Percentiles rank a stretch among this genome's conserved stretches.
Evolutionary conservation across 192 early-diverging fungal species (phyloP).

Genomic region (Entomortierella chlamydospora): DNA sequence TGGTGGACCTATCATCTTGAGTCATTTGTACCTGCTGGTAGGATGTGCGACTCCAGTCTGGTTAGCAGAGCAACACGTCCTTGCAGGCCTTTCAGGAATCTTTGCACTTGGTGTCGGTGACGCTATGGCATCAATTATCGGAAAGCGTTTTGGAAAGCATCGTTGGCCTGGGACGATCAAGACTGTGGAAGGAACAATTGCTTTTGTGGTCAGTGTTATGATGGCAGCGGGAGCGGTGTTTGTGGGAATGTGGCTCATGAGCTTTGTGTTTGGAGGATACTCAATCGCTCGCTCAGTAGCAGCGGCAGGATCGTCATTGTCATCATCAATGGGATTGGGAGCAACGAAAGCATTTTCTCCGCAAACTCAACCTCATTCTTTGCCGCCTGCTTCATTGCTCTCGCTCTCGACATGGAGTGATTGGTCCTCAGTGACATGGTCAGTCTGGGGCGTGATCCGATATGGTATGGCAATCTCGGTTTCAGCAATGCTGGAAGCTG

Average conservation of each 20-base stretch:
- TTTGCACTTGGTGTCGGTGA: slow-evolving; percentile 93
- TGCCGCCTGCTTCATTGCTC: slow-evolving; percentile 28
- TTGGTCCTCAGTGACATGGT: slow-evolving; percentile 43
- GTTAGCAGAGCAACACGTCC: slow-evolving; percentile 69
- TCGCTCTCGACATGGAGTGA: slow-evolving; percentile 39
- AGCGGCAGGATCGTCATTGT: background rate
- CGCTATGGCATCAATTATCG: slow-evolving; percentile 87
- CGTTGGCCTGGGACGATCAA: slow-evolving; percentile 84
- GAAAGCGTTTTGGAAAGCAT: slow-evolving; percentile 75
- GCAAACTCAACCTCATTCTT: slow-evolving; percentile 1
- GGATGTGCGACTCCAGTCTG: slow-evolving; percentile 94
- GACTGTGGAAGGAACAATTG: slow-evolving; percentile 88
- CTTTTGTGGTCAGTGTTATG: slow-evolving; percentile 79
- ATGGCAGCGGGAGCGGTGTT: slow-evolving; percentile 55
- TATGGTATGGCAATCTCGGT: slow-evolving; percentile 42
- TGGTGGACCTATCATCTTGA: slow-evolving; percentile 82
- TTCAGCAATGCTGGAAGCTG: slow-evolving; percentile 82
- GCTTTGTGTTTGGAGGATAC: slow-evolving; percentile 37
- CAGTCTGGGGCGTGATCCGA: slow-evolving; percentile 34
- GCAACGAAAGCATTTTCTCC: too few relatives aligned
- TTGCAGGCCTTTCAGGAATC: slow-evolving; percentile 79
- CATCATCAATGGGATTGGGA: background rate
- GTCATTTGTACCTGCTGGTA: slow-evolving; percentile 89
- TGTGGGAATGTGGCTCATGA: slow-evolving; percentile 50
- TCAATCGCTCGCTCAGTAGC: background rate